phyloP scores from a whole-genome alignment of 2,329 filamentous ascomycete species.

The Diaporthe sp. region DNA sequence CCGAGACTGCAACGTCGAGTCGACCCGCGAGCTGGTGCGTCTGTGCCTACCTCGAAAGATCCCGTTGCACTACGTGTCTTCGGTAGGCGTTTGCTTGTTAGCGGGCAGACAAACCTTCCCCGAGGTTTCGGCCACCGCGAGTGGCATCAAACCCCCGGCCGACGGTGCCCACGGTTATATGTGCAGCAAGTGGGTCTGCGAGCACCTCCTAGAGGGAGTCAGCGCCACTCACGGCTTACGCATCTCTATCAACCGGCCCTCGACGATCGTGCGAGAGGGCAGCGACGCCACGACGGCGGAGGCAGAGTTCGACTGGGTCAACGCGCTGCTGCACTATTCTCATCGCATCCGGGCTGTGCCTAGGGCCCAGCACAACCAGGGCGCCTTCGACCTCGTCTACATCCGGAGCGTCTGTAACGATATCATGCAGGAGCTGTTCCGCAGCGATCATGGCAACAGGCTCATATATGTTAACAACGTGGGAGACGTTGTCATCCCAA shows the following conservation, averaged over 20 bases:
- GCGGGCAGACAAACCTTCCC: not conserved
- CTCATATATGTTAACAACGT: conserved; percentile 38
- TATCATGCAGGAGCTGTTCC: not conserved
- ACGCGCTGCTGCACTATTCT: not conserved
- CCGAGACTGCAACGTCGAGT: conserved; percentile 49
- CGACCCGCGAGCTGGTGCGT: conserved; percentile 50
- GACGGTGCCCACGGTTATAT: conserved; percentile 49
- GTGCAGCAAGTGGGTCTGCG: conserved; percentile 54
- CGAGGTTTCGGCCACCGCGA: not conserved
- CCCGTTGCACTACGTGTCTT: conserved; percentile 49
- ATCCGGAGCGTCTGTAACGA: not conserved
- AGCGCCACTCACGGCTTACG: not conserved
- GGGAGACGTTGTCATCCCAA: conserved; percentile 40
- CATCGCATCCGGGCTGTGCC: not conserved
- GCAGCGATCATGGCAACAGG: not conserved
- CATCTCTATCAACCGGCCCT: conserved; percentile 6
- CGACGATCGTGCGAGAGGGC: conserved; percentile 7
- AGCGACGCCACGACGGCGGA: not conserved
- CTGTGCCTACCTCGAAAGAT: conserved; percentile 44
- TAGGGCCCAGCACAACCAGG: not conserved
- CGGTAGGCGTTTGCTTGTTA: conserved; percentile 24
- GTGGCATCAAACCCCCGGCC: conserved; percentile 5
- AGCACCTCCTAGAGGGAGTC: conserved; percentile 51
- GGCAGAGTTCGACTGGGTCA: conserved; percentile 13
- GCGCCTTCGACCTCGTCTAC: not conserved